These are phyloP conservation scores for Daldinia concentrica DNA, from an alignment of 495 filamentous ascomycete species.

Conservation along the genomic window DNA sequence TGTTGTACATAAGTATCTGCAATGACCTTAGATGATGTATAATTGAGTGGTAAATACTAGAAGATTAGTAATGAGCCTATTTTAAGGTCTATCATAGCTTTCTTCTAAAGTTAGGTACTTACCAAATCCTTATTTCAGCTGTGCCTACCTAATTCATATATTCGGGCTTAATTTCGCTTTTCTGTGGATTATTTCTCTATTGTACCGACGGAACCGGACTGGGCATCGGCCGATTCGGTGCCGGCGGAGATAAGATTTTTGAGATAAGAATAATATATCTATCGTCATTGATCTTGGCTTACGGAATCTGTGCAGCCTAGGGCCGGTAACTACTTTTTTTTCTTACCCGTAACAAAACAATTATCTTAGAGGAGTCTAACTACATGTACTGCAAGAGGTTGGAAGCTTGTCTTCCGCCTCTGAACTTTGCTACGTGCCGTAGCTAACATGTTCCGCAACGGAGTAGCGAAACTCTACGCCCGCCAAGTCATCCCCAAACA, in stretches of 20 bases:
- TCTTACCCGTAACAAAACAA: neutral
- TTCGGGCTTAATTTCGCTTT: too few species aligned
- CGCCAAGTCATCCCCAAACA: slow-evolving; percentile 26
- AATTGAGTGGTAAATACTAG: too few species aligned
- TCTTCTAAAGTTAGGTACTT: neutral
- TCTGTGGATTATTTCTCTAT: too few species aligned
- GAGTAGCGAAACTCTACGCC: slow-evolving; percentile 30
- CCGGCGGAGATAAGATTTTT: slow-evolving; percentile 36
- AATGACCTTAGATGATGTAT: too few species aligned
- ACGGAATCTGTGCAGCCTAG: slow-evolving; percentile 15
- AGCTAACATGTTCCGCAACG: slow-evolving; percentile 45
- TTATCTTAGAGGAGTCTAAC: neutral
- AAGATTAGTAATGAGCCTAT: too few species aligned
- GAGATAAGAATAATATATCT: slow-evolving; percentile 34
- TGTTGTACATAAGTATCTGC: neutral
- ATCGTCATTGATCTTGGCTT: slow-evolving; percentile 38
- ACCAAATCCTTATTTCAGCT: neutral
- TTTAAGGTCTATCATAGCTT: neutral
- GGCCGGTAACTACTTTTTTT: slow-evolving; percentile 1
- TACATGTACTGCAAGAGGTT: slow-evolving; percentile 26
- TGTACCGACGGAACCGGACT: neutral
- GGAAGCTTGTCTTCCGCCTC: slow-evolving; percentile 42
- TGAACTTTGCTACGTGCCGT: slow-evolving; percentile 11
- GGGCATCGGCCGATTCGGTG: slow-evolving; percentile 20
- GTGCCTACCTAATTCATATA: too few species aligned